Base-by-base conservation (phyloP, 352 stramenopile species). In the Albugo laibachii region DNA sequence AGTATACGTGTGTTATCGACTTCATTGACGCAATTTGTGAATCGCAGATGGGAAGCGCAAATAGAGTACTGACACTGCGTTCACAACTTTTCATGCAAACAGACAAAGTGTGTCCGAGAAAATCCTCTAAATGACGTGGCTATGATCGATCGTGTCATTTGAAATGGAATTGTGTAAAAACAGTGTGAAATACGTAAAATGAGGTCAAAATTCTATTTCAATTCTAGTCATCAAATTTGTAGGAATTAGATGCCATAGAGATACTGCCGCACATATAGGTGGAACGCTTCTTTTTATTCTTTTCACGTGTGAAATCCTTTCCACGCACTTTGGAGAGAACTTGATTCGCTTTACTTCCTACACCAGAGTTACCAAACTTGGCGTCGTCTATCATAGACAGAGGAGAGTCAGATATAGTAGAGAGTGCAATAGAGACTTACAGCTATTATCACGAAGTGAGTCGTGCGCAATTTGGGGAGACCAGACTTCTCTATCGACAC, bases 291-390 rank as follows among this genome's bases (percentile, higher is more conserved):
- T 96, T 93, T 69, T 99, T 99, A 53, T 96, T 99, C 73, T 99
- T 99, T 57, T 98, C 96, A 52, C 97, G 93, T 42, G 93, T 94
- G 61, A 99, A 99, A 64, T 99, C 93, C 67, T 99, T 99, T 36
- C 96, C 96, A 51, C 93, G 80, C 42, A 98, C 94, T 53, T 96
- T 93, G 47, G 98, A 64, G 31, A 99, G 72, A 49, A 97, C 95
- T 59, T 97, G 89, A 64, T 91, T 97, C 27, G 96, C 95, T 63
- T 97, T 97, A 49, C 82, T 80, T 39, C 96, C 96, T 50, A 97
- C 98, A 36, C 96, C 96, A 10, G 84, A 58, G 20, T 61, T 66
- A 38, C 94, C 94, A 63, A 99, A 99, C 12, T 91, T 95, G 36
- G 76, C 89, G 66, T 97, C 89, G 61, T 99, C 69, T 81, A 42